Conservation (phyloP, 2,329 filamentous ascomycete genomes). For the Aspergillus tanneri region DNA sequence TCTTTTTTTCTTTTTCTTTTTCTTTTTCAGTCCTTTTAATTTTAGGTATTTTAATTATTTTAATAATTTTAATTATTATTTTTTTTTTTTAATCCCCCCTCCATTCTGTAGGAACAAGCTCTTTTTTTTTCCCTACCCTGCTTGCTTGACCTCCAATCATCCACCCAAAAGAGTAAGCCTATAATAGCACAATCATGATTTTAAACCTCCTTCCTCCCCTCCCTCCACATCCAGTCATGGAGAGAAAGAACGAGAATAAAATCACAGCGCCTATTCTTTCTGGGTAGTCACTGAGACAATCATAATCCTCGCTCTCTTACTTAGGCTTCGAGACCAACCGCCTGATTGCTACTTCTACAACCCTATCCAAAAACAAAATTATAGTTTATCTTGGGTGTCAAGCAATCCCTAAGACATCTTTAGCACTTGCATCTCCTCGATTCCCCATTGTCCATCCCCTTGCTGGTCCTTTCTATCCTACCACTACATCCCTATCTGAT, state of each 20-base stretch:
- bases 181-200: neutral
- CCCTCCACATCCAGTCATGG: neutral
- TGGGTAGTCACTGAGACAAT: neutral
- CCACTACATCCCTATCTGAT: slow-evolving; percentile 17
- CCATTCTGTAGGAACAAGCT: neutral
- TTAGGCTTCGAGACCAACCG: neutral
- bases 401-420: slow-evolving; percentile 23
- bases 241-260: neutral
- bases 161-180: slow-evolving; percentile 15
- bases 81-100: neutral
- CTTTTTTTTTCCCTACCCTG: slow-evolving; percentile 5
- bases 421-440: slow-evolving; percentile 14
- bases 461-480: slow-evolving; percentile 18
- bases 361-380: slow-evolving; percentile 5
- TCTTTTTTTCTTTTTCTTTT: slow-evolving; percentile 1
- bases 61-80: neutral
- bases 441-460: slow-evolving; percentile 18
- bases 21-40: neutral
- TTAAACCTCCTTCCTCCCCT: neutral
- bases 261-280: neutral
- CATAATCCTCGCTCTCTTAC: neutral
- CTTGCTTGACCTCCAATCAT: neutral
- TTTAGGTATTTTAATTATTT: neutral
- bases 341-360: neutral
- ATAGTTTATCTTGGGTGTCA: slow-evolving; percentile 8